Conservation (phyloP, 306 rosid species). For the Corylus heterophylla region DNA sequence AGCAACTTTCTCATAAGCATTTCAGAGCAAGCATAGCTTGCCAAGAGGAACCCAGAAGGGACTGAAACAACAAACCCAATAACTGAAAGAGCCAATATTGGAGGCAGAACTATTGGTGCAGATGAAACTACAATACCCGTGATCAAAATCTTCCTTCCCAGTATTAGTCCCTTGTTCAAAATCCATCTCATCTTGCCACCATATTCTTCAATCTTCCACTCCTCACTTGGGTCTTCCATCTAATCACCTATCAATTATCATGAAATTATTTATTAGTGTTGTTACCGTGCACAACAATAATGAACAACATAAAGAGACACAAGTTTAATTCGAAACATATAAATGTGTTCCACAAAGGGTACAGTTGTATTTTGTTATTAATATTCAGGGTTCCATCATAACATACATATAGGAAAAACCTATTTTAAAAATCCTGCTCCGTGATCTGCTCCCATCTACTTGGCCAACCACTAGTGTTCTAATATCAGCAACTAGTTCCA, state of each 20-base stretch:
- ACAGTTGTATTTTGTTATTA: too few species aligned
- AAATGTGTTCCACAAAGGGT: too few species aligned
- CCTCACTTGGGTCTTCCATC: slow-evolving; percentile 54
- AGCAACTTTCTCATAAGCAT: slow-evolving; percentile 57
- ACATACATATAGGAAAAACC: too few species aligned
- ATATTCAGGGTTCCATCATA: too few species aligned
- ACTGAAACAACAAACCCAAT: slow-evolving; percentile 65
- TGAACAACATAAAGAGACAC: too few species aligned
- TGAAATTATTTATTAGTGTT: neutral
- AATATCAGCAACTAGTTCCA: too few species aligned
- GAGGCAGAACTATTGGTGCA: slow-evolving; percentile 71
- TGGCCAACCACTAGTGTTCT: too few species aligned
- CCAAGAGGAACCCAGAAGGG: slow-evolving; percentile 63
- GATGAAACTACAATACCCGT: slow-evolving; percentile 55
- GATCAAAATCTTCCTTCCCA: slow-evolving; percentile 61
- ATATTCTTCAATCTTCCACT: slow-evolving; percentile 38
- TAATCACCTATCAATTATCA: neutral
- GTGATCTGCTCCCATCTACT: too few species aligned
- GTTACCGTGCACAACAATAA: too few species aligned
- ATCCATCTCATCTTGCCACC: slow-evolving; percentile 37
- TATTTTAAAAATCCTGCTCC: too few species aligned
- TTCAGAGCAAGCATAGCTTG: slow-evolving; percentile 56
- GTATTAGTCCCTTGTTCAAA: slow-evolving; percentile 34
- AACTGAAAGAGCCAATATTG: slow-evolving; percentile 62
- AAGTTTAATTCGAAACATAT: too few species aligned